Evolutionary conservation across 202 grass and related monocot species (phyloP), one percentile per base, ranked within the genome.

Genomic region (Schoenoplectus tabernaemontani): DNA sequence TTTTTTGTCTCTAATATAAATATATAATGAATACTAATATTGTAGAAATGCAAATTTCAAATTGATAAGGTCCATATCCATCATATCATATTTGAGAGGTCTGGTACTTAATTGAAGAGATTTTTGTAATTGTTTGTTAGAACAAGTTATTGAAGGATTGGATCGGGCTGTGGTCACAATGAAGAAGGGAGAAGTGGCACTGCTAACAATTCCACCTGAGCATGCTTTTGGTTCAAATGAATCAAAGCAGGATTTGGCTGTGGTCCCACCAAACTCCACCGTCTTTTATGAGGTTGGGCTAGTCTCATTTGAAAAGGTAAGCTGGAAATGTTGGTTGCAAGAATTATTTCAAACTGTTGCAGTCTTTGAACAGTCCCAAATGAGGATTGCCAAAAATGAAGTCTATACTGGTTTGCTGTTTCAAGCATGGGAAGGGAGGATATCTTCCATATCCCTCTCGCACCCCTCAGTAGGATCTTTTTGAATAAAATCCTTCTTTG

Each of bases 131-230:
- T 73, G 22, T 54, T 74, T 74, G 11, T 74, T 26, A 74, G 92
- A 96, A 32, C 87, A 96, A 88, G 92, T 92, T 9, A 90, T 96
- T 85, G 79, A 90, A 76, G 92, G 92, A 23, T 83, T 92, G 81
- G 92, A 96, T 78, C 44, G 17, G 81, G 89, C 89, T 81, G 87
- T 96, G 44, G 70, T 83, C 79, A 86, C 83, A 61, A 96, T 96
- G 89, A 96, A 92, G 75, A 92, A 79, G 84, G 92, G 89, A 71
- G 92, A 96, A 83, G 82, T 92, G 16, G 82, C 87, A 59, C 85
- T 83, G 67, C 79, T 96, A 43, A 92, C 85, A 76, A 87, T 96
- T 81, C 63, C 85, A 47, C 85, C 92, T 0, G 80, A 90, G 51
- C 79, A 93, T 81, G 90, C 86, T 9, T 96, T 93, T 59, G 82